Evolutionary conservation across 1,284 basidiomycete species (phyloP).

Genomic region (Fomitopsis palustris): DNA sequence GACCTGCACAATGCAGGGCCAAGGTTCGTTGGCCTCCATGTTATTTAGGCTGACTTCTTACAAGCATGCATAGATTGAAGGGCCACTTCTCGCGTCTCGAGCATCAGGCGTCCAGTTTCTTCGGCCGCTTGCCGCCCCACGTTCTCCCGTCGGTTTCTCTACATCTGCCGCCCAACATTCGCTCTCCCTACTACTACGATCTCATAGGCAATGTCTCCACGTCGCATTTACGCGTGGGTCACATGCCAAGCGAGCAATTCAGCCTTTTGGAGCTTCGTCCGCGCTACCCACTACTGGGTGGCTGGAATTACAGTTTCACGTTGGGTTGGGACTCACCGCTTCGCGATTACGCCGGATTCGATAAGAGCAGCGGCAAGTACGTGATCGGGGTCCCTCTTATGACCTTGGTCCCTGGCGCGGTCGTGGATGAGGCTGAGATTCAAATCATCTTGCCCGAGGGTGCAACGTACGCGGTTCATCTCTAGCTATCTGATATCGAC

Average conservation of each 20-base stretch:
- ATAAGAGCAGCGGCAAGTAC: constrained; percentile 57
- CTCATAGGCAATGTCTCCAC: constrained; percentile 96
- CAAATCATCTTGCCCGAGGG: constrained; percentile 91
- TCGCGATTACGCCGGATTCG: constrained; percentile 66
- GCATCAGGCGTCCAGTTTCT: constrained; percentile 74
- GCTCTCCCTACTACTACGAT: constrained; percentile 86
- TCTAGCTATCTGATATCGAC: constrained; percentile 2
- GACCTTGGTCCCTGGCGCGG: constrained; percentile 77
- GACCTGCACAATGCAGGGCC: constrained; percentile 86
- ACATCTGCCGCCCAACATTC: constrained; percentile 79
- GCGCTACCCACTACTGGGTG: constrained; percentile 91
- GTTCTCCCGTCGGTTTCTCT: constrained; percentile 69
- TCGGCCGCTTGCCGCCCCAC: constrained; percentile 64
- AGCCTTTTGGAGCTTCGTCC: constrained; percentile 82
- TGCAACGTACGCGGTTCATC: constrained; percentile 65
- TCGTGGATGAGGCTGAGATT: constrained; percentile 79
- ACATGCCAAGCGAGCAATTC: constrained; percentile 57
- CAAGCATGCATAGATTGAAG: constrained; percentile 61
- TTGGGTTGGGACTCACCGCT: constrained; percentile 91
- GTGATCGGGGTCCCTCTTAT: constrained; percentile 85
- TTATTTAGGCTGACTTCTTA: no score
- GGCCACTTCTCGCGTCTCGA: constrained; percentile 94
- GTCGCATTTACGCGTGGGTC: constrained; percentile 73
- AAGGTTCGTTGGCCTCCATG: no score
- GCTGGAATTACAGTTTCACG: constrained; percentile 97